Base-by-base conservation (phyloP, 176 grass and related monocot species). In the Tillandsia fasciculata region DNA sequence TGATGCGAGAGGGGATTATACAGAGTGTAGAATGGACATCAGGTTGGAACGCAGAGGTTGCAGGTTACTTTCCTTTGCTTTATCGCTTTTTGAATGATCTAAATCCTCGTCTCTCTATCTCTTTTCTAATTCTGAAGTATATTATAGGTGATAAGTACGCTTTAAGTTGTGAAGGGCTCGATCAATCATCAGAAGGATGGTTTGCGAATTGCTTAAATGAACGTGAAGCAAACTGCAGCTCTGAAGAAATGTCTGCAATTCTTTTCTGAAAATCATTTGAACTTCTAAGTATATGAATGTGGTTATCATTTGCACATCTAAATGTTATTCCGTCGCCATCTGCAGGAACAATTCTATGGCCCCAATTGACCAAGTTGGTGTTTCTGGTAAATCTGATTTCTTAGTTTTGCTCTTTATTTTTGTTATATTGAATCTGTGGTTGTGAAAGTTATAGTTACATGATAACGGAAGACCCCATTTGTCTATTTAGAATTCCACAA, bases 121-220 rank as follows among this genome's bases (percentile, higher is more conserved):
- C 76, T 61, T 42, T 80, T 49, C 66, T 82, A 73, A 75, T 70
- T 80, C 48, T 80, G 52, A 27, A 63, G 49, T 6, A 58, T 24
- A 57, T 70, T 84, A 53, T 72, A 99, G 89, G 82, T 80, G 77
- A 76, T 2, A 69, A 83, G 50, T 87, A 80, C 78, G 81, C 75
- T 42, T 75, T 92, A 68, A 87, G 81, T 48, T 71, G 70, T 72
- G 83, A 84, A 24, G 93, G 65, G 75, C 78, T 80, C 66, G 82
- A 88, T 53, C 81, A 95, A 80, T 47, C 85, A 77, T 69, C 91
- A 63, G 87, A 95, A 80, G 89, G 84, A 52, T 90, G 89, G 89
- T 54, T 99, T 56, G 77, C 79, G n/a, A 68, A 86, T 67, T 93
- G 75, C 77, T 81, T 86, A n/a, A 79, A 90, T 82, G 84, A 90